A percentile compares a stretch with the other conserved stretches of the same genome.
Evolutionary conservation across 768 basidiomycete species (phyloP).

Genomic region (Pulveroboletus sp.): DNA sequence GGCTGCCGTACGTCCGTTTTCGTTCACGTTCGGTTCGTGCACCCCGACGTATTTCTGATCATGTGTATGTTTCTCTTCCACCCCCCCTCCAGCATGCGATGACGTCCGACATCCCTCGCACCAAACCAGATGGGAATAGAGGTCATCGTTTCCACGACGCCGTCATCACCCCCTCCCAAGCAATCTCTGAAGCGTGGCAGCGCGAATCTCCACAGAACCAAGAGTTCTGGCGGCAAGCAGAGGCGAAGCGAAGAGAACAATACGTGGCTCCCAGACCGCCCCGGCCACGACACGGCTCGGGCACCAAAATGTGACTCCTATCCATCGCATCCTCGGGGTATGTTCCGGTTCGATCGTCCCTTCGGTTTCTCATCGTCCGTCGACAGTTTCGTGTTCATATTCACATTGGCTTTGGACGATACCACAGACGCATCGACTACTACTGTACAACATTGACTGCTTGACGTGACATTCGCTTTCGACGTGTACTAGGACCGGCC

Average conservation of each 20-base stretch:
- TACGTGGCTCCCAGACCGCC: slow-evolving; percentile 40
- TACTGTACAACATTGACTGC: slow-evolving; percentile 25
- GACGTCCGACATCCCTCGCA: slow-evolving; percentile 33
- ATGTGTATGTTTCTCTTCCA: slow-evolving; percentile 28
- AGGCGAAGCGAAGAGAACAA: slow-evolving; percentile 43
- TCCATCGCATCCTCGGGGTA: slow-evolving; percentile 19
- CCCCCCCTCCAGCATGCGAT: slow-evolving; percentile 35
- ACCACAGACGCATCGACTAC: slow-evolving; percentile 11
- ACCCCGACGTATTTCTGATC: slow-evolving; percentile 31
- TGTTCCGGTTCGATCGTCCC: not conserved
- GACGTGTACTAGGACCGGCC: slow-evolving; percentile 8
- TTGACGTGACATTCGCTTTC: slow-evolving; percentile 14
- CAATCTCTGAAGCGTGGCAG: slow-evolving; percentile 69
- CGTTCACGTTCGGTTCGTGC: too few relatives aligned
- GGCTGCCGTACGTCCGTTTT: slow-evolving; percentile 37
- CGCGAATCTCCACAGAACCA: slow-evolving; percentile 56
- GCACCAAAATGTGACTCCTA: slow-evolving; percentile 50
- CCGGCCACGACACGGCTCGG: slow-evolving; percentile 33
- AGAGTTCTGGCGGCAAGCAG: slow-evolving; percentile 56
- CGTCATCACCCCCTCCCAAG: slow-evolving; percentile 49
- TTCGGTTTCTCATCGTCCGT: not conserved
- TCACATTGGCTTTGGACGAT: slow-evolving; percentile 20
- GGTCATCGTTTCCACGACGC: slow-evolving; percentile 26
- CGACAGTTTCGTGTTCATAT: slow-evolving; percentile 30
- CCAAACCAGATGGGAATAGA: slow-evolving; percentile 34